Conservation (phyloP, 192 early-diverging fungal genomes). For the Entomortierella beljakovae region DNA sequence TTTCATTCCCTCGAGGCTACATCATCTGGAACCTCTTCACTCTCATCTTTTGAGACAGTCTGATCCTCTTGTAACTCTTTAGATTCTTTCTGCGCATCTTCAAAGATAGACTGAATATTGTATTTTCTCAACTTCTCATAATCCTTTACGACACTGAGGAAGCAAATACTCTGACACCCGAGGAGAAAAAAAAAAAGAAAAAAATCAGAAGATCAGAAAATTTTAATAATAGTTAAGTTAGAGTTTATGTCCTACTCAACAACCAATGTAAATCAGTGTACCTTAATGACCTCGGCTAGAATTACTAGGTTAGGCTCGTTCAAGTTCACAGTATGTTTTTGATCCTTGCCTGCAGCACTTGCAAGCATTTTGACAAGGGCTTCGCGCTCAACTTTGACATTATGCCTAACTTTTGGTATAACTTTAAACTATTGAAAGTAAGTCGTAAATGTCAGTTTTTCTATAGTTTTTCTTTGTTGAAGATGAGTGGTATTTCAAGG, state of each 20-base stretch:
- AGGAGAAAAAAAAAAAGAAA: background rate
- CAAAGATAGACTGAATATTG: constrained; percentile 67
- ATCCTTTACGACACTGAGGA: constrained; percentile 68
- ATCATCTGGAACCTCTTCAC: background rate
- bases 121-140: constrained; percentile 66
- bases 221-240: too few relatives aligned
- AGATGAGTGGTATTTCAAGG: background rate
- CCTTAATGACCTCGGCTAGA: constrained; percentile 71
- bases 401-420: constrained; percentile 68
- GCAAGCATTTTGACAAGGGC: constrained; percentile 62
- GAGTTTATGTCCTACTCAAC: too few relatives aligned
- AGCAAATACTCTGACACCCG: constrained; percentile 70
- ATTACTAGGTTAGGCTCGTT: constrained; percentile 62
- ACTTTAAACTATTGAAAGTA: constrained; percentile 61
- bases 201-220: background rate
- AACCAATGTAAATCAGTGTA: too few relatives aligned
- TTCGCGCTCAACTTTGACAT: constrained; percentile 62
- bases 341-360: constrained; percentile 50
- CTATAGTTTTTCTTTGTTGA: background rate
- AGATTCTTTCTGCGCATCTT: constrained; percentile 26
- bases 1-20: too few relatives aligned
- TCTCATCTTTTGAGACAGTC: background rate
- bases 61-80: background rate
- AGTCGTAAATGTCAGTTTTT: background rate
- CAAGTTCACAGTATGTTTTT: constrained; percentile 65